Evolutionary conservation across 1,139 yeast genomes (phyloP), one percentile per base, ranked within the genome.

Genomic region (Hyphopichia pseudoburtonii): DNA sequence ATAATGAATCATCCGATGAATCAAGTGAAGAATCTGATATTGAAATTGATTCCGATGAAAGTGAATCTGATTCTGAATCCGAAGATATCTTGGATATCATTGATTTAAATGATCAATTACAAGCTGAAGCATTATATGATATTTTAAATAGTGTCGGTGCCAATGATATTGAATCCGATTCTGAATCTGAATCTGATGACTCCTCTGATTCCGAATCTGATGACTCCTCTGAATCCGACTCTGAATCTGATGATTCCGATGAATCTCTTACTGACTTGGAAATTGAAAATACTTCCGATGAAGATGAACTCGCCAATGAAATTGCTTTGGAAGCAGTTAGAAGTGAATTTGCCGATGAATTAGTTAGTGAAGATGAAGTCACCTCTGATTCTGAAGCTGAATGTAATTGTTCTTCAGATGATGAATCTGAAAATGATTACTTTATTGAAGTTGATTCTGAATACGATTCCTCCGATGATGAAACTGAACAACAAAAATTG

Each of bases 301-400:
- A 60, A 35, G 62, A 57, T 31, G 56, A 55, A 23, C 57, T 66
- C 34, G 52, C 50, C 33, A 69, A 66, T 34, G 67, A 66, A 50
- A 60, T 67, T 38, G 56, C 54, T 23, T 52, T 69, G 35, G 76
- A 70, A 53, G 58, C 54, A 32, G 60, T 70, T 31, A 69, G 76
- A 61, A 70, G 64, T 51, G 53, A 52, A 5, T 68, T 68, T 41
- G 66, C 58, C 41, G 73, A 67, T 37, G 61, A 48, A 17, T 64
- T 67, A 39, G 61, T 52, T 35, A 62, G 71, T 35, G 59, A 52
- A 32, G 63, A 63, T 43, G 71, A 66, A 40, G 39, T 56, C 17
- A 43, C 48, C 12, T 32, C 51, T 21, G 60, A 56, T 25, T 60
- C 60, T 37, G 65, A 62, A 32, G 49, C 59, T 17, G 57, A 52